These are phyloP conservation scores for Mycena sp. DNA, from an alignment of 1,284 basidiomycete genomes.

Conservation along the genomic window DNA sequence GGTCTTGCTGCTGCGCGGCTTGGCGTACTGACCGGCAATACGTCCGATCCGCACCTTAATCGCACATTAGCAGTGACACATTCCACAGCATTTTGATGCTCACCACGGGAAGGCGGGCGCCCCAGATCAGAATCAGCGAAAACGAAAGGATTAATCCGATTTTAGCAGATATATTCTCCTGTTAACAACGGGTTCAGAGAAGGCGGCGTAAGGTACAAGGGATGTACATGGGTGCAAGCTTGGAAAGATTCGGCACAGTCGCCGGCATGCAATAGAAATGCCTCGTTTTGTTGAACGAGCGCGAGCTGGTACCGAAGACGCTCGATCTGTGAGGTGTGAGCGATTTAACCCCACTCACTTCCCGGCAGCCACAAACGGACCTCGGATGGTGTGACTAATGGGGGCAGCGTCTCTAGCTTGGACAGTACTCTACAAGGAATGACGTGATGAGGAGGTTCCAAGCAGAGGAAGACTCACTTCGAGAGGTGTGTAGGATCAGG, in stretches of 20 bases:
- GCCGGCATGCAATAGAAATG: slow-evolving; percentile 91
- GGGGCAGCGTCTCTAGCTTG: slow-evolving; percentile 82
- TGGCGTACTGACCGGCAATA: slow-evolving; percentile 97
- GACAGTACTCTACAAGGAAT: slow-evolving; percentile 66
- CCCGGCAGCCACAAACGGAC: slow-evolving; percentile 50
- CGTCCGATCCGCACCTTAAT: slow-evolving; percentile 86
- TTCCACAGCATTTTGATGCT: slow-evolving; percentile 35
- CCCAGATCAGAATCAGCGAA: slow-evolving; percentile 95
- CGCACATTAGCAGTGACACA: no score
- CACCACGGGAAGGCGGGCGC: slow-evolving; percentile 87
- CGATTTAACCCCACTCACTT: slow-evolving; percentile 14
- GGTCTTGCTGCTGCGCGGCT: slow-evolving; percentile 89
- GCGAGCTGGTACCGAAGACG: slow-evolving; percentile 83
- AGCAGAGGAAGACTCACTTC: slow-evolving; percentile 44
- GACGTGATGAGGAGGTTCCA: slow-evolving; percentile 19
- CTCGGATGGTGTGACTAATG: slow-evolving; percentile 90
- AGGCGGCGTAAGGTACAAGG: slow-evolving; percentile 4
- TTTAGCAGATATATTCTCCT: slow-evolving; percentile 95
- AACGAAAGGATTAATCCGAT: slow-evolving; percentile 95
- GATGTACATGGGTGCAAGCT: slow-evolving; percentile 84
- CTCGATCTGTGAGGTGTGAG: slow-evolving; percentile 73
- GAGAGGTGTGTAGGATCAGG: slow-evolving; percentile 58
- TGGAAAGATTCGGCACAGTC: slow-evolving; percentile 86
- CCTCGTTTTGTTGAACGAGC: slow-evolving; percentile 86
- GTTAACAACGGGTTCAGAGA: neutral